Evolutionary conservation across 371 early-diverging fungal species (phyloP), one percentile per base, ranked within the genome.

Genomic region (Rhizopus microsporus): DNA sequence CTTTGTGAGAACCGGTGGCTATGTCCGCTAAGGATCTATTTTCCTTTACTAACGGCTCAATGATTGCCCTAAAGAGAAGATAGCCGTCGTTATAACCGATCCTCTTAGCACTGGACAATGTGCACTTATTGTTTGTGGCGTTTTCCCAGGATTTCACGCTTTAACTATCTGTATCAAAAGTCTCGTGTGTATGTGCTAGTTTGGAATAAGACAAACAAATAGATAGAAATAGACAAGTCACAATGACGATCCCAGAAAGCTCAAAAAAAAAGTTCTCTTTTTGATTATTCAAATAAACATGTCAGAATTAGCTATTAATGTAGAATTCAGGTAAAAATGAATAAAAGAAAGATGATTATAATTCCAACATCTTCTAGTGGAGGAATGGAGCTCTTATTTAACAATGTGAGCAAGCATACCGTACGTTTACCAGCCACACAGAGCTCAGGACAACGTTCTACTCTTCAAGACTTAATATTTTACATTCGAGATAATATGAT

Each of bases 381-480:
- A 30, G 97, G 98, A 31, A 88, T 95, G 88, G 98, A 98, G 72
- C 81, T 94, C 47, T 78, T 97, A 45, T 95, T 98, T 63, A 80
- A 89, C 68, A 88, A 92, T 65, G 69, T 80, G 40, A 86, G 85
- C 57, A 66, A 82, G 31, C 80, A 86, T 39, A 72, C 62, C 1
- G 56, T 88, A 38, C 63, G 67, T 1, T 65, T 93, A 9, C 89
- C 91, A 5, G 69, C 76, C 1, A 56, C 48, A 32, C 40, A 39
- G 4, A 63, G 63, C 10, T 46, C 71, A 3, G 58, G 56, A 12
- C 71, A 71, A 38, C 72, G 84, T 5, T 65, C 83, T 3, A 93
- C 73, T 1, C 71, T 96, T 38, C 67, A 76, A 33, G 88, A 94
- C 49, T 72, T 97, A 57, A 85, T 97, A 31, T 70, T 79, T 30